Evolutionary conservation across 2,329 filamentous ascomycete genomes (phyloP), one percentile per base, ranked within the genome.

Genomic region (Alternaria conjuncta): DNA sequence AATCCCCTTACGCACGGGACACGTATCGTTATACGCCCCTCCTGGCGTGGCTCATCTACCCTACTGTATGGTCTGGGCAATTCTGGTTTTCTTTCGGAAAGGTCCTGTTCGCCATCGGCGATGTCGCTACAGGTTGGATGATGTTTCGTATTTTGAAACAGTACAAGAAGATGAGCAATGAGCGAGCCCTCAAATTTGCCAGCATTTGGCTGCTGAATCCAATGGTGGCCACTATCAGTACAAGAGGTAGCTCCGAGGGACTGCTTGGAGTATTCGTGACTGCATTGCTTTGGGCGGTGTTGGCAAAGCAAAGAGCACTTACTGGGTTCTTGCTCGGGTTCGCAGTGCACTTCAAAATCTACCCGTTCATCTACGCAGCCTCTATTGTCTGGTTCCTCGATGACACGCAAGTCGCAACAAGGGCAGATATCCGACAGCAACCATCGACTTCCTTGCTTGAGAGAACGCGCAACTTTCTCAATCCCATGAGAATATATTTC

Each of bases 1-100:
- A 83, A 50, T 92, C 92, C 0, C 96, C 96, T 2, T 99, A 99
- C 79, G 86, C 87, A 44, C 89, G 96, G 57, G 95, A 96, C 75
- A 99, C 96, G 0, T 99, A 99, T 83, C 92, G 96, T 64, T 99
- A 99, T 84, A 98, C 96, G 26, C 96, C 96, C 0, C 84, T 99
- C 1, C 86, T 99, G 1, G 93, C 96, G 15, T 98, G 94, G 94
- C 83, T 97, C 4, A 86, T 99, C 32, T 84, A 94, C 15, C 96
- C 96, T 0, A 97, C 94, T 0, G 86, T 89, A 1, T 89, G 85
- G 84, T 79, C 82, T 53, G 84, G 83, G 69, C 57, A 57, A n/a
- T 77, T 80, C 25, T 90, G 89, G 84, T 96, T 97, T 80, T 90
- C 91, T 5, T 95, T 90, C 63, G 96, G 96, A 61, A 99, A 99